Evolutionary conservation across 2,329 filamentous ascomycete genomes (phyloP), one percentile per base, ranked within the genome.

Genomic region (Phialocephala sp.): DNA sequence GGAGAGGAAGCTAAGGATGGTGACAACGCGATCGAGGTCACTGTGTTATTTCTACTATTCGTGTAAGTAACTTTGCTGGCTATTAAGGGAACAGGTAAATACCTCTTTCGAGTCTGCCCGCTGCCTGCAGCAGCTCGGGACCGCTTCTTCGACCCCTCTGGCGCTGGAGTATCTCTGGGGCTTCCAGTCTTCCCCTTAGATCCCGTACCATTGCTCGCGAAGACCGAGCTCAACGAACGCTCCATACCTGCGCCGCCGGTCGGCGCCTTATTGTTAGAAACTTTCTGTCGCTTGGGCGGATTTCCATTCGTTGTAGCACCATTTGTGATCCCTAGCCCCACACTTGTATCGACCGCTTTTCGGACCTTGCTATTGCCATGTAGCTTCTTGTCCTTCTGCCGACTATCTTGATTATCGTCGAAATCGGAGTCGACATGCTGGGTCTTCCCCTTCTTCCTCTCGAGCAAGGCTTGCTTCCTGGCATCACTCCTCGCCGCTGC

Each of bases 401-500:
- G 81, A 36, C 67, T 73, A 62, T 77, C 75, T 36, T 85, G 80
- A 54, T 32, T 32, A 6, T 96, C 93, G 70, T 97, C 93, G 69
- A 89, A 88, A 73, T 97, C 93, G 0, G 91, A 92, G 68, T 96
- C 93, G 39, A 86, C 84, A 66, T 91, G 88, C 54, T 90, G 87
- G 24, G 74, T 76, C 59, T 75, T 74, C 61, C 81, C 83, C 68
- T 88, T 91, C 69, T 88, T 91, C 74, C 91, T 91, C 47, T 90
- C 91, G 68, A 89, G 85, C 67, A 94, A 83, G 24, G 92, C 91
- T 78, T 97, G 93, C 75, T 94, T 93, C 69, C 92, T 86, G 39
- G 90, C 89, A 75, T 96, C 93, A 76, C 92, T 95, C 72, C 94
- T 88, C 64, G 91, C 89, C 14, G 92, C 91, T 22, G 91, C 91